These are phyloP conservation scores for Phaeoacremonium minimum DNA, from an alignment of 2,329 filamentous ascomycete genomes.

Conservation along the genomic window DNA sequence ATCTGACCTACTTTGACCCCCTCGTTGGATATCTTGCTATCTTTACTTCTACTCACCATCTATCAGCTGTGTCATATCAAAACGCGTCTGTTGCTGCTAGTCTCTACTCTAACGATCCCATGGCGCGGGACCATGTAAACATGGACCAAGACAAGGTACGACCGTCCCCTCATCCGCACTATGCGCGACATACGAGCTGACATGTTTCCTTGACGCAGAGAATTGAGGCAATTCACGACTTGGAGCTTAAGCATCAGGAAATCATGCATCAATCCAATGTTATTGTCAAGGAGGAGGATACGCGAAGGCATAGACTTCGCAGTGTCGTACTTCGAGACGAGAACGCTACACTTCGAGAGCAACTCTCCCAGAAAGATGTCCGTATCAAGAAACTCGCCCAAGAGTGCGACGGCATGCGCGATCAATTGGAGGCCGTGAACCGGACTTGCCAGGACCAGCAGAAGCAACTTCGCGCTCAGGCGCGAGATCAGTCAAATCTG, in stretches of 20 bases:
- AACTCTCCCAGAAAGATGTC: constrained; percentile 56
- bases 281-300: constrained; percentile 70
- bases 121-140: constrained; percentile 21
- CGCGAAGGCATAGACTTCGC: constrained; percentile 64
- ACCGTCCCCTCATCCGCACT: not conserved
- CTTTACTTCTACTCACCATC: no score
- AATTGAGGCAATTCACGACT: constrained; percentile 40
- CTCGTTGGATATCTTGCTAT: no score
- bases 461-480: constrained; percentile 41
- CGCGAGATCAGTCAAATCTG: constrained; percentile 40
- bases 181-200: constrained; percentile 1
- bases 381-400: constrained; percentile 45
- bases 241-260: constrained; percentile 69
- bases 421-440: constrained; percentile 37
- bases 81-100: no score
- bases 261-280: constrained; percentile 61
- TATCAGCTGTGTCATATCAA: no score
- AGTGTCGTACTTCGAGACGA: constrained; percentile 72
- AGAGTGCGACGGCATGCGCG: constrained; percentile 31
- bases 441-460: constrained; percentile 40
- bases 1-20: no score
- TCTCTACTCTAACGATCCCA: no score
- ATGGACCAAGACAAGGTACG: constrained; percentile 32
- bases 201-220: constrained; percentile 25
- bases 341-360: constrained; percentile 62